Evolutionary conservation across 768 basidiomycete genomes (phyloP), one percentile per base, ranked within the genome.

Genomic region (Phylloporus sp.): DNA sequence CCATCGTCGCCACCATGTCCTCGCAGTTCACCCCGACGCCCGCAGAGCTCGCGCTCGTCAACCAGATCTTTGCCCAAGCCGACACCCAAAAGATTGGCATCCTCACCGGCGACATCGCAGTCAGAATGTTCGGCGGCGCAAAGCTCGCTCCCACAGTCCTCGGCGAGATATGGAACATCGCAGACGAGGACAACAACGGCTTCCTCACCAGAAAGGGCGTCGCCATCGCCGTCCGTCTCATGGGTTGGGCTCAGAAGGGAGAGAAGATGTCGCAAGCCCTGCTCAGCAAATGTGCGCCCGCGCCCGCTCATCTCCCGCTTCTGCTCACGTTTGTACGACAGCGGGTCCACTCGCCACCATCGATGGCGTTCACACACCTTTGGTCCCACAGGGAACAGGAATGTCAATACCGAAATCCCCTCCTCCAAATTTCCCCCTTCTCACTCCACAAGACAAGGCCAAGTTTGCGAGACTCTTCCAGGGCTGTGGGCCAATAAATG

Each of bases 131-230:
- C 59, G 75, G 80, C 49, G 85, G 88, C 47, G 85, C 94, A 43
- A 84, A 87, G 60, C 79, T 98, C 50, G 70, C 81, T 31, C 83
- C 90, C 9, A 71, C 77, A 15, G 76, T 78, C 28, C 81, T 99
- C 52, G 90, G 94, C 36, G 90, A 96, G 70, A 85, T 99, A 53
- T 99, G 96, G 95, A 79, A 73, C 49, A 71, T 98, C 48, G 84
- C 92, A 40, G 96, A 99, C 72, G 83, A 87, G 45, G 84, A 93
- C 26, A 94, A 97, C 73, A 89, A 89, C 50, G 96, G 96, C 3
- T 92, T 84, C 71, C 78, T 99, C 44, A 84, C 91, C 10, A 82
- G 79, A 54, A 93, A 90, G 61, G 88, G 89, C 35, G 89, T 92
- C 57, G 83, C 90, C 15, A 74, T 87, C 50, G 93, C 90, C 22